Evolutionary conservation across 805 yeast genomes (phyloP), one percentile per base, ranked within the genome.

Genomic region (Debaryomyces maramus): DNA sequence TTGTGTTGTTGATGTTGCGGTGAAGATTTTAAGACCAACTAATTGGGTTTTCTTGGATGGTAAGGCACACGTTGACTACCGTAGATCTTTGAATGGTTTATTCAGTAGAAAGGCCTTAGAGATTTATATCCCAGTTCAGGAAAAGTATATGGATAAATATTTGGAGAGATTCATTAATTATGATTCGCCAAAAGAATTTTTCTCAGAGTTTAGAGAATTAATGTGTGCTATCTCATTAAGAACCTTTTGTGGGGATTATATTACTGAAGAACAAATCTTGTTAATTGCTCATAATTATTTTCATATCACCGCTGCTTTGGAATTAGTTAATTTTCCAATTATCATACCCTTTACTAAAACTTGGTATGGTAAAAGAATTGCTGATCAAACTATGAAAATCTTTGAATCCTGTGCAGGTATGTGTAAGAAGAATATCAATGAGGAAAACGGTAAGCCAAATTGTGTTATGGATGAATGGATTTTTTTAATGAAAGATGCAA

Each of bases 21-120:
- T 83, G 47, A 93, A 93, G 67, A 88, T 93, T 50, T 72, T 93
- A 56, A 81, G 98, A 66, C 97, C 98, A 34, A 75, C 91, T 33
- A 93, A 91, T 72, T 93, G 99, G 99, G 99, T 93, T 26, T 93
- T 93, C 63, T 68, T 89, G 56, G 99, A 93, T 58, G 99, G 99
- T 52, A 89, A 89, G 68, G 95, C 83, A 23, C 99, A 93, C 56
- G 80, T 82, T 43, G 99, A 93, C 65, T 93, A 91, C 69, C 83
- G 99, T 67, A 82, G 81, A 62, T 82, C 93, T 10, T 72, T 93
- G 59, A 91, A 93, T 61, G 95, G 95, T 5, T 73, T 93, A 43
- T 93, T 93, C 68, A 84, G 96, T 11, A 80, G 80, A 47, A 73
- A 77, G 49, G 97, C 99, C 5, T 73, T 93, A 54, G 83, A 85